Evolutionary conservation across 164 flowering plant genomes (phyloP).

Genomic region (Pachysandra terminalis): DNA sequence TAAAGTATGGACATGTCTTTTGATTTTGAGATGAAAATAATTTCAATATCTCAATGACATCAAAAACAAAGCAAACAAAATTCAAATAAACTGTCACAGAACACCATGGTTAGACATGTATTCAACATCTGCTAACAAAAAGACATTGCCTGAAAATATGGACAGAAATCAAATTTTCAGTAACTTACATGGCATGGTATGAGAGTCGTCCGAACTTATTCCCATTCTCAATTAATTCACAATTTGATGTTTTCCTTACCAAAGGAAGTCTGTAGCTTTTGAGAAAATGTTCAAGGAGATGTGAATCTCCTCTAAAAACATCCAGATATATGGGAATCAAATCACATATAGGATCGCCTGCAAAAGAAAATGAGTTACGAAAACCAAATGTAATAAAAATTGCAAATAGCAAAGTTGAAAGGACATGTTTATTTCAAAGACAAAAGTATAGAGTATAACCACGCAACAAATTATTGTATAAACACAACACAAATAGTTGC

Average conservation of each 20-base stretch:
- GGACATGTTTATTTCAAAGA: not conserved
- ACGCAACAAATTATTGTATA: too few relatives aligned
- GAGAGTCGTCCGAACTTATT: conserved; percentile 52
- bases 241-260: conserved; percentile 21
- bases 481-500: too few relatives aligned
- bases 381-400: not conserved
- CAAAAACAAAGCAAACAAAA: too few relatives aligned
- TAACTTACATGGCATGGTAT: conserved; percentile 80
- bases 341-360: conserved; percentile 87
- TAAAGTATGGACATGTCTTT: too few relatives aligned
- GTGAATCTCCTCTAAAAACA: conserved; percentile 71
- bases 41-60: too few relatives aligned
- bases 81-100: not conserved
- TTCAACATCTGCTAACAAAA: not conserved
- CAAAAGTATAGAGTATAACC: not conserved
- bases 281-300: conserved; percentile 54
- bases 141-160: not conserved
- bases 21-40: too few relatives aligned
- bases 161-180: not conserved
- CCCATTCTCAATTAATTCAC: conserved; percentile 15
- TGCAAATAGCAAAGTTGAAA: not conserved
- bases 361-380: conserved; percentile 13
- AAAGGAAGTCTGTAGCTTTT: conserved; percentile 75
- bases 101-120: not conserved
- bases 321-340: conserved; percentile 82